Evolutionary conservation across 140 eudicot genomes (phyloP), one percentile per base, ranked within the genome.

Genomic region (Oenanthe javanica): DNA sequence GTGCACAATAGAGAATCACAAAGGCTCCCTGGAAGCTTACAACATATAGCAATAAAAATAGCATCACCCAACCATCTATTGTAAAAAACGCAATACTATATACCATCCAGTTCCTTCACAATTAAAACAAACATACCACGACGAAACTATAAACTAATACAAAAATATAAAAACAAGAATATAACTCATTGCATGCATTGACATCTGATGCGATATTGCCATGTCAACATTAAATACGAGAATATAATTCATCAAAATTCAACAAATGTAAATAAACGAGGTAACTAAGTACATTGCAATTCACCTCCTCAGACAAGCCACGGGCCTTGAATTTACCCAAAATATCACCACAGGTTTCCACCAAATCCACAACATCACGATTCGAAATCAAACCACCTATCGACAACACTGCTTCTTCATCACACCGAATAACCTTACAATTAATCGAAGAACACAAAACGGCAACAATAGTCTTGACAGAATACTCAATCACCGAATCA

Each of bases 371-470:
- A 45, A 88, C 81, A 42, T 91, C 96, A 27, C 45, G 61, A 51
- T 23, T 72, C 7, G 88, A 81, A 74, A 91, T 72, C 18, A 77
- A 78, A 19, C 90, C 85, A 73, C 97, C 96, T 31, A 91, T 84
- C 38, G 70, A 81, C 74, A 90, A 63, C 80, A 86, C 80, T 84
- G 81, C 86, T 10, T 82, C 51, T 48, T 85, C 69, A 76, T 70
- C 81, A 2, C 63, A 45, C 9, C 76, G 79, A 51, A 79, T 23
- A 27, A 83, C 86, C 82, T 89, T 86, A 80, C 92, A 89, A 45
- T 84, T 83, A 36, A 85, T 54, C 21, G 79, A 87, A 3, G 93
- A 85, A n/a, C 87, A 78, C 46, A 93, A 78, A 79, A 93, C 93
- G 4, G 90, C 47, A 36, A 84, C 86, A 27, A 91, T 64, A 16